phyloP scores from a whole-genome alignment of 1,284 basidiomycete species.

The Anthracocystis walkeri region DNA sequence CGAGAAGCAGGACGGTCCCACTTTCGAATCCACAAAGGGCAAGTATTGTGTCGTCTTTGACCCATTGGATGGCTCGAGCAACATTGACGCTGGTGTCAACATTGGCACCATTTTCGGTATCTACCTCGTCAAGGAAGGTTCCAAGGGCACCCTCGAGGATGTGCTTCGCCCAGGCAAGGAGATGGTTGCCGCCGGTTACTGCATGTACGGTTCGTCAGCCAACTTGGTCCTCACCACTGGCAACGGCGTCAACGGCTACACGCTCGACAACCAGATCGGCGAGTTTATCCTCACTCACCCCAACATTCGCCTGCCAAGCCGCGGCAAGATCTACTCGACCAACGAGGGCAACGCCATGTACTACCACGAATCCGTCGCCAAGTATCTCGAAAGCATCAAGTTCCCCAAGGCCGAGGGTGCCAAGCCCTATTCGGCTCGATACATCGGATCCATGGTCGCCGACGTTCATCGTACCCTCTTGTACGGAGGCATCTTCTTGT shows the following conservation, averaged over 20 bases:
- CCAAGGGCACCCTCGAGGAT: conserved; percentile 82
- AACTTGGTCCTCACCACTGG: conserved; percentile 97
- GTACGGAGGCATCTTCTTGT: conserved; percentile 98
- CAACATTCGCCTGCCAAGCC: conserved; percentile 89
- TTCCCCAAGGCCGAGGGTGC: conserved; percentile 71
- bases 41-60: conserved; percentile 95
- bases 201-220: conserved; percentile 93
- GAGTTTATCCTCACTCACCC: conserved; percentile 99
- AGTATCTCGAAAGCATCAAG: conserved; percentile 96
- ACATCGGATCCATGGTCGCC: conserved; percentile 98
- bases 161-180: conserved; percentile 93
- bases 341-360: conserved; percentile 98
- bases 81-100: conserved; percentile 99
- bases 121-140: conserved; percentile 83
- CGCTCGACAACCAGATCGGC: conserved; percentile 85
- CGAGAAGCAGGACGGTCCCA: conserved; percentile 71
- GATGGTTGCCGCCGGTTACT: conserved; percentile 93
- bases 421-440: conserved; percentile 75
- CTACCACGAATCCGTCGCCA: conserved; percentile 78
- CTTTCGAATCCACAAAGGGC: conserved; percentile 62
- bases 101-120: conserved; percentile 99
- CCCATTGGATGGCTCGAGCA: conserved; percentile 96
- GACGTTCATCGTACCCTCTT: conserved; percentile 95
- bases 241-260: conserved; percentile 97
- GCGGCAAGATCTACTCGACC: conserved; percentile 99